Evolutionary conservation across 2,329 filamentous ascomycete genomes (phyloP), one percentile per base, ranked within the genome.

Genomic region (Aspergillus melleus): DNA sequence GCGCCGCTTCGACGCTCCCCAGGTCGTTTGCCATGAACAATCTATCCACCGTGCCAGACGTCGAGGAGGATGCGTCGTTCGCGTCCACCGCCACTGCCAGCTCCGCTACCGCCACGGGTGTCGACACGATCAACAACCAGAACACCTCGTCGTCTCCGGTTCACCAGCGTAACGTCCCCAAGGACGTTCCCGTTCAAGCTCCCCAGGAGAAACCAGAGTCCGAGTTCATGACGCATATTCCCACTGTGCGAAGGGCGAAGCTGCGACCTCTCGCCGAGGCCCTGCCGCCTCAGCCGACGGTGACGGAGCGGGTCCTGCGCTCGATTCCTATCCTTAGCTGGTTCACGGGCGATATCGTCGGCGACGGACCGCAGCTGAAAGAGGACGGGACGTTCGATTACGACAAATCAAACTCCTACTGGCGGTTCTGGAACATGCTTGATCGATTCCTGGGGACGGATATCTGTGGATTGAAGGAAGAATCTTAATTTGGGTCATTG

Each of bases 221-320:
- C 19, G 77, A 80, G 58, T 80, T 75, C 67, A 81, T 80, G 77
- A 75, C 85, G 39, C 81, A 82, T 59, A 90, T 91, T 68, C 88
- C 88, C 3, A 86, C 84, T 1, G 89, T 89, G 32, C 85, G 86
- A 54, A 84, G 84, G 61, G 85, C 84, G 32, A 84, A 82, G 68
- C 82, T 92, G 46, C 83, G 89, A 39, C 87, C 89, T 1, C 84
- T 89, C 51, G 85, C 89, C 62, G 86, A 90, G 75, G 90, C 90
- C 9, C 81, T 92, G 29, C 83, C 89, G 14, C 89, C 89, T 2
- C 87, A 89, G 66, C 86, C 86, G 52, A 88, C 87, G 2, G 81
- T 86, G 57, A 78, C 83, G 39, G 87, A 90, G 74, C 83, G 86
- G 54, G 71, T 90, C 20, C 76, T 90, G 57, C 83, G 84, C 64